Base-by-base conservation (phyloP, 768 basidiomycete genomes). In the Lactarius pseudohatsudake region DNA sequence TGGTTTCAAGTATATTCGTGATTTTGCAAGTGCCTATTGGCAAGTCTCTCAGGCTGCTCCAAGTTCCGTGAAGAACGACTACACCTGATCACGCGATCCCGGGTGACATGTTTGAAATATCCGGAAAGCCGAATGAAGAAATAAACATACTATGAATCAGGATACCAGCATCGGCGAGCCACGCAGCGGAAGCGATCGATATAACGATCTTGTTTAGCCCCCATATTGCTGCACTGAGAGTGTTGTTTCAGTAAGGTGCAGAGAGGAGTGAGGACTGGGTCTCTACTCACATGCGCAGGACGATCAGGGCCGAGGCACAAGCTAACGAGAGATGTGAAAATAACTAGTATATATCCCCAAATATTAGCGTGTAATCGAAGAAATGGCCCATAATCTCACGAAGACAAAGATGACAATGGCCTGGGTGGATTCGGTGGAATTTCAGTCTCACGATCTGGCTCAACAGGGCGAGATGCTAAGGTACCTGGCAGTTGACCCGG, bases 221-320 rank as follows among this genome's bases (percentile, higher is more conserved):
- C 60, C 65, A 66, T 36, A 66, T 38, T 18, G 38, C 61, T 15
- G 30, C 6, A 28, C 65, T 66, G 61, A 28, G 34, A 32, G 28
- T 26, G 28, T 28, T 26, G 28, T 13, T 11, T 32, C 34, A 4
- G 45, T 20, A 10, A 9, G 6, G 30, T 4, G 2, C 13, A 15
- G 32, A 26, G 11, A 26, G 20, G 7, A n/a, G n/a, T 6, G 4
- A 47, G 15, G 26, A 45, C 8, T 20, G 43, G n/a, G 43, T n/a
- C 60, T 15, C 22, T 18, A 32, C 65, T 40, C 59, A 68, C 67
- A 68, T 57, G 43, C 67, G 67, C 32, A 65, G 45, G 18, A 68
- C 54, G 34, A 61, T 61, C 18, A 68, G 59, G 2, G 43, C 57
- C 36, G 56, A 53, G 20, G 67, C 59, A 15, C n/a, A 68, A 2